phyloP scores from a whole-genome alignment of 495 filamentous ascomycete genomes.

The Parmelia sp. region DNA sequence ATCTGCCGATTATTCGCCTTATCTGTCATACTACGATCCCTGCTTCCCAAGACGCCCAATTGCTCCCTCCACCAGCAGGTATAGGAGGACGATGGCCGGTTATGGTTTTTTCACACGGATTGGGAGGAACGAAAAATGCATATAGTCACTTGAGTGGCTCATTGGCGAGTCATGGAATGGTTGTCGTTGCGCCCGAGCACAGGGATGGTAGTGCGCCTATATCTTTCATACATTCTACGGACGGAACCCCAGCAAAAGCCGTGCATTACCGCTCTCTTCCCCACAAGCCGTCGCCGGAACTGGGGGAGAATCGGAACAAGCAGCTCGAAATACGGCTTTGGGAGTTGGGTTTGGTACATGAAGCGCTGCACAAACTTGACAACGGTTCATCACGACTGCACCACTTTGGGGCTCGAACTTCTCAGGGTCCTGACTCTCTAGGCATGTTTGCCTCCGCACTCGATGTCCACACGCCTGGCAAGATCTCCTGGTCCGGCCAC shows the following conservation, averaged over 20 bases:
- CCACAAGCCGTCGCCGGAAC: constrained; percentile 50
- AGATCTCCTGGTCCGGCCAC: constrained; percentile 65
- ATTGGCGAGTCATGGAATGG: constrained; percentile 64
- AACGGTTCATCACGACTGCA: constrained; percentile 33
- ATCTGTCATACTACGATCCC: constrained; percentile 62
- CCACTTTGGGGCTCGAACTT: constrained; percentile 23
- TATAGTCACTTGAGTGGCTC: constrained; percentile 68
- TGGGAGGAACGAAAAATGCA: constrained; percentile 66
- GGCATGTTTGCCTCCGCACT: constrained; percentile 47
- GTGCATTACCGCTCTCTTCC: constrained; percentile 37
- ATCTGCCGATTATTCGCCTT: constrained; percentile 49
- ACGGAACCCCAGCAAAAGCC: constrained; percentile 2
- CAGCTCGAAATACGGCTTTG: constrained; percentile 66
- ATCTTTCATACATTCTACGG: constrained; percentile 44
- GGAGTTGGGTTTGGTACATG: constrained; percentile 60
- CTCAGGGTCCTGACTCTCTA: constrained; percentile 31
- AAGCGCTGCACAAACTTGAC: constrained; percentile 58
- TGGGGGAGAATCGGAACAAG: constrained; percentile 51
- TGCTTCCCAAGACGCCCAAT: constrained; percentile 40
- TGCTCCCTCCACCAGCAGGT: constrained; percentile 33
- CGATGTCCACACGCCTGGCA: constrained; percentile 61
- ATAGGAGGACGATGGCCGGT: constrained; percentile 57
- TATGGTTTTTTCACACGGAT: constrained; percentile 73
- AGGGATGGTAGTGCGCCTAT: constrained; percentile 66
- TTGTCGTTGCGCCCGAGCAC: constrained; percentile 72